Base-by-base conservation (phyloP, 2,329 filamentous ascomycete genomes). In the Lasiodiplodia theobromae region DNA sequence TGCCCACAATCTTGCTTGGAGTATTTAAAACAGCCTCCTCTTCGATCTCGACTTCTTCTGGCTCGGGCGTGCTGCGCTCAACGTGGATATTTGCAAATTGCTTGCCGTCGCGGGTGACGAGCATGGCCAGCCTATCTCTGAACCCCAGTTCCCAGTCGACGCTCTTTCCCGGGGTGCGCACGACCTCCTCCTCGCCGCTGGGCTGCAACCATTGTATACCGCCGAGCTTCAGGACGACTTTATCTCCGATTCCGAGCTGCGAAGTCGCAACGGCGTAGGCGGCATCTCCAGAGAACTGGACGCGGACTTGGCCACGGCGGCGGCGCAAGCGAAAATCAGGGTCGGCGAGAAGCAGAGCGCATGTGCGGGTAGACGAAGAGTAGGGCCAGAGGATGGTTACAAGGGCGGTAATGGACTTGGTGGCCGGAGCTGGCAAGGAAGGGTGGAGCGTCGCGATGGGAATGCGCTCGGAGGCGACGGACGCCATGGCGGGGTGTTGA, bases 361-460 rank as follows among this genome's bases (percentile, higher is more conserved):
- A 86, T 49, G 89, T 89, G 66, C 87, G 87, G 37, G 87, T 91
- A 31, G 93, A 88, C 25, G 91, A 91, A 71, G 92, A 97, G 79
- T 93, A 97, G 0, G 95, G 95, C 94, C 95, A 98, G 69, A 93
- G 89, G 44, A 98, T 88, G 10, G 93, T 95, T 25, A 97, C 88
- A 18, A 92, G 84, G 49, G 92, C 94, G 69, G 88, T 86, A 38
- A 97, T 77, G 23, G 77, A 74, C 71, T 76, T 77, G 21, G 76
- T 74, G 23, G 77, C 73, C 66, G 72, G 72, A 16, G 69, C 71
- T 34, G 74, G 70, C 21, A 78, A 74, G 66, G 75, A 71, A 51
- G 78, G 78, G 40, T 69, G 70, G 68, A 80, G 74, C 70, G 76
- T 73, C 12, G 77, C 72, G 40, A 80, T 79, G 34, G 72, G 73